These are phyloP conservation scores for Claviceps digitariae DNA, from an alignment of 2,329 filamentous ascomycete species.

Conservation along the genomic window DNA sequence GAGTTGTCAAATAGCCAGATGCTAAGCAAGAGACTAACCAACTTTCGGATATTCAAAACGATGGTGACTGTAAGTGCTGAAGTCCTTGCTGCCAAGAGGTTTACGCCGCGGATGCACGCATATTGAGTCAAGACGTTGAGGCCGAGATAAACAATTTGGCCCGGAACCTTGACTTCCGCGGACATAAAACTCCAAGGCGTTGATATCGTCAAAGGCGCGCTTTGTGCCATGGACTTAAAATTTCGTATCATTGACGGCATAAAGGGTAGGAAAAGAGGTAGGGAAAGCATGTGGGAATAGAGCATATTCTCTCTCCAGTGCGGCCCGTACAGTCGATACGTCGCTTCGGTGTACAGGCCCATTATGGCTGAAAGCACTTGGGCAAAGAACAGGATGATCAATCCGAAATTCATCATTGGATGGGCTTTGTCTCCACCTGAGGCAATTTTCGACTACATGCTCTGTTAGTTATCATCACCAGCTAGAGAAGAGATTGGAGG, in stretches of 20 bases:
- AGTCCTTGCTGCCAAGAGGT: conserved; percentile 76
- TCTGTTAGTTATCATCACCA: neutral
- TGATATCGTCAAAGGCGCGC: conserved; percentile 37
- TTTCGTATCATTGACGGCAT: conserved; percentile 50
- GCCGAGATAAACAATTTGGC: conserved; percentile 55
- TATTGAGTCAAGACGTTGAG: conserved; percentile 85
- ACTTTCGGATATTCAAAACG: conserved; percentile 86
- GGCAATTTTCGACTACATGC: neutral
- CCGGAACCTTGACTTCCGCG: conserved; percentile 33
- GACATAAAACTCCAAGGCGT: conserved; percentile 8
- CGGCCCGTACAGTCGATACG: conserved; percentile 72
- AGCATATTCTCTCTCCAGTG: conserved; percentile 96
- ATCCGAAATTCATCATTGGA: conserved; percentile 43
- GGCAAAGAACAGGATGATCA: conserved; percentile 71
- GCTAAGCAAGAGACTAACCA: conserved; percentile 80
- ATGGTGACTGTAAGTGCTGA: conserved; percentile 94
- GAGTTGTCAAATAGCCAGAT: conserved; percentile 90
- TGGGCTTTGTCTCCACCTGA: conserved; percentile 6
- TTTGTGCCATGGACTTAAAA: conserved; percentile 48
- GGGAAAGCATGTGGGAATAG: conserved; percentile 68
- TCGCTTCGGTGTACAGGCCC: conserved; percentile 87
- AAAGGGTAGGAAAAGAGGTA: conserved; percentile 66
- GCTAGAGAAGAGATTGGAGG: neutral
- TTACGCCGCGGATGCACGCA: conserved; percentile 89
- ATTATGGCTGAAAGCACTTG: conserved; percentile 87